These are phyloP conservation scores for Boletus sp. DNA, from an alignment of 768 basidiomycete genomes.

Conservation along the genomic window DNA sequence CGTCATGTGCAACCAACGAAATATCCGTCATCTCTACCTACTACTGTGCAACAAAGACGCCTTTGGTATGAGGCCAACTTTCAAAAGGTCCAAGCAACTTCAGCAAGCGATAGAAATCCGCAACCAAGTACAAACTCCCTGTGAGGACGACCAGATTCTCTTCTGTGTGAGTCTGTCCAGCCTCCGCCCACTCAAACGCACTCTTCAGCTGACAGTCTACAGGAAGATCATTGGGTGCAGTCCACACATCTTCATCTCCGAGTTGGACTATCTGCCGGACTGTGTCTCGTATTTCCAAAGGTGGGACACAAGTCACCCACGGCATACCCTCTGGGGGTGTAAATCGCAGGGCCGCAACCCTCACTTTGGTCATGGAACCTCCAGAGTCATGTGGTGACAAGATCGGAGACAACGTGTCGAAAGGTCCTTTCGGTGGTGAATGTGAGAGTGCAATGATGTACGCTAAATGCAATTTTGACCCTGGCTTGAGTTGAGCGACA, in stretches of 20 bases:
- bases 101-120: slow-evolving; percentile 78
- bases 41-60: not conserved
- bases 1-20: not conserved
- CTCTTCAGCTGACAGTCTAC: slow-evolving; percentile 37
- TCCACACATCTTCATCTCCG: slow-evolving; percentile 44
- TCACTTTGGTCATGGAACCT: slow-evolving; percentile 31
- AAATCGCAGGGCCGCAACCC: slow-evolving; percentile 60
- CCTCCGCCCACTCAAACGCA: slow-evolving; percentile 49
- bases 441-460: slow-evolving; percentile 82
- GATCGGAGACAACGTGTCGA: slow-evolving; percentile 67
- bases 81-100: not conserved
- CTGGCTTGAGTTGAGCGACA: slow-evolving; percentile 22
- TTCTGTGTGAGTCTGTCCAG: slow-evolving; percentile 3
- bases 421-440: slow-evolving; percentile 80
- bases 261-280: slow-evolving; percentile 42
- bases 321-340: slow-evolving; percentile 88
- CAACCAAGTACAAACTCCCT: slow-evolving; percentile 92
- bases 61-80: not conserved
- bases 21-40: not conserved
- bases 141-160: slow-evolving; percentile 66
- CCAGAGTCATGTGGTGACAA: slow-evolving; percentile 40
- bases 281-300: slow-evolving; percentile 45
- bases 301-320: slow-evolving; percentile 73
- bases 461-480: slow-evolving; percentile 44
- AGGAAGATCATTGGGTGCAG: slow-evolving; percentile 31